phyloP scores from a whole-genome alignment of 2,329 filamentous ascomycete species.

The Penicillium brasilianum region DNA sequence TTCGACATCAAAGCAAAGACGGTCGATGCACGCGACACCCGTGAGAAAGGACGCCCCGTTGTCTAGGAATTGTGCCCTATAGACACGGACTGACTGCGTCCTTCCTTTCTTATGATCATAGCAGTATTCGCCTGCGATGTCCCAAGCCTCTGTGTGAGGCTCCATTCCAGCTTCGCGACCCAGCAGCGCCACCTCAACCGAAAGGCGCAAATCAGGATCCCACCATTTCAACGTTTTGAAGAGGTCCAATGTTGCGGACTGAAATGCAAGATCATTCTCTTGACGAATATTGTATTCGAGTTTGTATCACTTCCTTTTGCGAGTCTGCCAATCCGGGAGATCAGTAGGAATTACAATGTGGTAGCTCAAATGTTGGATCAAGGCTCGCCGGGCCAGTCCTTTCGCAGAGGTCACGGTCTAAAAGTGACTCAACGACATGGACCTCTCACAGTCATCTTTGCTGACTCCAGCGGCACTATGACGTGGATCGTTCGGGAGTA shows the following conservation, averaged over 20 bases:
- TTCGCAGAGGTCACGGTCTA: conserved; percentile 14
- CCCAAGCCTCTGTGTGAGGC: conserved; percentile 10
- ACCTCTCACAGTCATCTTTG: not conserved
- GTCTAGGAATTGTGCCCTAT: conserved; percentile 20
- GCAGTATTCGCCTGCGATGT: not conserved
- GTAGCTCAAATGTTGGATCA: conserved; percentile 17
- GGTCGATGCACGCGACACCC: conserved; percentile 10
- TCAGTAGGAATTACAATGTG: conserved; percentile 16
- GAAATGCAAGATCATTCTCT: conserved; percentile 20
- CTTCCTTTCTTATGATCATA: not conserved
- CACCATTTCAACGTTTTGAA: conserved; percentile 20
- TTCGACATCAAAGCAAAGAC: conserved; percentile 10
- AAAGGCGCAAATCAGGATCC: conserved; percentile 10
- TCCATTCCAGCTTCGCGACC: conserved; percentile 13
- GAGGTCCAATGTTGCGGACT: not conserved
- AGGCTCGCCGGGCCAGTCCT: conserved; percentile 1
- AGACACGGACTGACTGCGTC: conserved; percentile 15
- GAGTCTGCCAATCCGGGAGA: conserved; percentile 14
- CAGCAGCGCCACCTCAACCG: conserved; percentile 7
- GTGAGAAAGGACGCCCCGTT: conserved; percentile 11
- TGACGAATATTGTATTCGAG: conserved; percentile 14
- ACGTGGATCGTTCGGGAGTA: conserved; percentile 14
- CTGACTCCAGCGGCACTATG: conserved; percentile 15
- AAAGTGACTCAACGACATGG: conserved; percentile 17
- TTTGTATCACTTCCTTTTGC: conserved; percentile 13